phyloP scores from a whole-genome alignment of 352 stramenopile species.

The Elongisporangium senticosum region DNA sequence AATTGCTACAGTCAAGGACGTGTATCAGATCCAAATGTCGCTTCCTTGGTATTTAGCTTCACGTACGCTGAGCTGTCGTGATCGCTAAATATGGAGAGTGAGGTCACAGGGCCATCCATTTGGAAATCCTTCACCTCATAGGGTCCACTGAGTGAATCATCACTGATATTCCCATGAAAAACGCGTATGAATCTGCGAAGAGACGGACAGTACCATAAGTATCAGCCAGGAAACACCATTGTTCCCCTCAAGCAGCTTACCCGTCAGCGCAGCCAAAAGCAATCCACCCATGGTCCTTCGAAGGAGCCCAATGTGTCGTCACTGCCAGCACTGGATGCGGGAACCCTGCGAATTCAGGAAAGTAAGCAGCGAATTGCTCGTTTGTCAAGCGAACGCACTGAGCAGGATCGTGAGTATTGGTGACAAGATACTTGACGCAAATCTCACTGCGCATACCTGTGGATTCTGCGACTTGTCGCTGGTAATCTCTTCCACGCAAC shows the following conservation, averaged over 20 bases:
- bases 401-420: slow-evolving; percentile 4
- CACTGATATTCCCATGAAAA: slow-evolving; percentile 29
- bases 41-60: neutral
- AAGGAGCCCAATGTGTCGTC: slow-evolving; percentile 21
- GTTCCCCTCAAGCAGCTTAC: slow-evolving; percentile 16
- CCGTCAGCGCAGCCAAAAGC: slow-evolving; percentile 69
- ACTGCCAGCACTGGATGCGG: slow-evolving; percentile 45
- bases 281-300: slow-evolving; percentile 31
- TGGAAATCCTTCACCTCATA: slow-evolving; percentile 46
- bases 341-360: slow-evolving; percentile 64
- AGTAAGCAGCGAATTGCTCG: slow-evolving; percentile 61
- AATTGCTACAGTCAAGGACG: neutral
- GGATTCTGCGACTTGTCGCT: neutral
- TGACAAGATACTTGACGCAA: neutral
- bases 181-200: slow-evolving; percentile 39
- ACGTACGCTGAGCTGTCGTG: neutral
- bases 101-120: slow-evolving; percentile 56
- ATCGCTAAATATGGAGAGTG: slow-evolving; percentile 44
- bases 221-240: neutral
- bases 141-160: slow-evolving; percentile 31
- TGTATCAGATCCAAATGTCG: neutral
- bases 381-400: slow-evolving; percentile 41
- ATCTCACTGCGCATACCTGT: slow-evolving; percentile 2
- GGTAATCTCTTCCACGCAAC: slow-evolving; percentile 37
- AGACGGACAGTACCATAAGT: neutral